A percentile compares a stretch with the other conserved stretches of the same genome.
Evolutionary conservation across 1,139 yeast species (phyloP).

Genomic region (Arxiozyma bovina): DNA sequence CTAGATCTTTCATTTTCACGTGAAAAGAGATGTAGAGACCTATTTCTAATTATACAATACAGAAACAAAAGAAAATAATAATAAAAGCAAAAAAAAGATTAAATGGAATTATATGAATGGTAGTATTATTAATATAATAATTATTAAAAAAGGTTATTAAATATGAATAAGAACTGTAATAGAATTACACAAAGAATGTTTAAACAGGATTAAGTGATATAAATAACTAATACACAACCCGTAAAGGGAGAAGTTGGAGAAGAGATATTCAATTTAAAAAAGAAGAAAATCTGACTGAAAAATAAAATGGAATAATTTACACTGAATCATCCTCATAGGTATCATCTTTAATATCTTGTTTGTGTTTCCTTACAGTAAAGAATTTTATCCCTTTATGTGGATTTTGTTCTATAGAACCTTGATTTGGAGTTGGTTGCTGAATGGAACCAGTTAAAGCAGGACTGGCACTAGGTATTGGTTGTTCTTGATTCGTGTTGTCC

Average conservation of each 20-base stretch:
- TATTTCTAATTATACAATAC: too few relatives aligned
- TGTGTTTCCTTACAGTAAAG: constrained; percentile 62
- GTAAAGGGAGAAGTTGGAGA: background rate
- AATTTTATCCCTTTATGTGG: constrained; percentile 64
- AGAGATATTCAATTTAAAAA: background rate
- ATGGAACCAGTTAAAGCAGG: constrained; percentile 1
- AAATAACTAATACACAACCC: background rate
- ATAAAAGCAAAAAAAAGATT: background rate
- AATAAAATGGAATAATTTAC: constrained; percentile 22
- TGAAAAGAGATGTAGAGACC: background rate
- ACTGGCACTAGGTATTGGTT: background rate
- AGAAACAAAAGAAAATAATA: too few relatives aligned
- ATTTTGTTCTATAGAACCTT: constrained; percentile 11
- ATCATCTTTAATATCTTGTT: constrained; percentile 36
- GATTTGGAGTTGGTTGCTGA: constrained; percentile 6
- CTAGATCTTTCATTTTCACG: too few relatives aligned
- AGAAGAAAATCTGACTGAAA: too few relatives aligned
- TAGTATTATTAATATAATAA: background rate
- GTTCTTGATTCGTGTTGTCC: background rate
- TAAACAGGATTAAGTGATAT: background rate
- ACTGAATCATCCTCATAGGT: constrained; percentile 58
- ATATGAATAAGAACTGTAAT: background rate
- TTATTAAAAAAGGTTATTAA: too few relatives aligned
- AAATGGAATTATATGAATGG: background rate
- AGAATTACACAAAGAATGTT: background rate